Conservation (phyloP, 2,329 filamentous ascomycete species). For the Hirsutella rhossiliensis region DNA sequence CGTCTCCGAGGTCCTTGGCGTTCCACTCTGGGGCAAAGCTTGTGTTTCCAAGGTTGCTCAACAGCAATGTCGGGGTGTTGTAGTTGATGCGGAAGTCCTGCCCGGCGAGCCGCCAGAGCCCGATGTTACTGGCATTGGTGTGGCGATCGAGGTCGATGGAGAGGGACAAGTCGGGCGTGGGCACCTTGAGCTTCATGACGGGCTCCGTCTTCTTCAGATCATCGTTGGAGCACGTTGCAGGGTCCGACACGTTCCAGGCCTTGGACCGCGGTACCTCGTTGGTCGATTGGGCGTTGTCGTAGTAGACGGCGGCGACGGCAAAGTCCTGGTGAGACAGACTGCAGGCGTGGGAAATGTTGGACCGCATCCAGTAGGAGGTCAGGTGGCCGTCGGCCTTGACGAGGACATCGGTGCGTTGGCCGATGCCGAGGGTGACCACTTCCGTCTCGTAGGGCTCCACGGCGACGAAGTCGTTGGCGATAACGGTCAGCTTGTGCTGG, state of each 20-base stretch:
- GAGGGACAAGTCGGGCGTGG: constrained; percentile 26
- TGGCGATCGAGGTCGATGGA: constrained; percentile 34
- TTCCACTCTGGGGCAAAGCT: constrained; percentile 43
- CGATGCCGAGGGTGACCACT: constrained; percentile 48
- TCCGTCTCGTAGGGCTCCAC: constrained; percentile 50
- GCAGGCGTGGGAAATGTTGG: constrained; percentile 35
- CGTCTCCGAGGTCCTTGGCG: constrained; percentile 38
- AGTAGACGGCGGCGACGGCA: constrained; percentile 53
- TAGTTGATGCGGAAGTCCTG: constrained; percentile 42
- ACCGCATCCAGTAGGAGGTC: constrained; percentile 47
- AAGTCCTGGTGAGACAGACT: constrained; percentile 32
- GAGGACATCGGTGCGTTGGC: constrained; percentile 35
- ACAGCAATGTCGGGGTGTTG: constrained; percentile 45
- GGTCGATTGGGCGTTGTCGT: constrained; percentile 38
- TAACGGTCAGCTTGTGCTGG: constrained; percentile 49
- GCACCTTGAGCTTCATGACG: constrained; percentile 32
- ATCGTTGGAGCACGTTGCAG: constrained; percentile 45
- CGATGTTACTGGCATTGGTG: constrained; percentile 35
- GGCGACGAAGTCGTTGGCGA: constrained; percentile 51
- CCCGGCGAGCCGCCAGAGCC: constrained; percentile 41
- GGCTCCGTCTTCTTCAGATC: constrained; percentile 39
- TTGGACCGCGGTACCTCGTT: constrained; percentile 32
- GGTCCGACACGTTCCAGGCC: constrained; percentile 36
- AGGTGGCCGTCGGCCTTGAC: constrained; percentile 34
- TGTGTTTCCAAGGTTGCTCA: constrained; percentile 36